Base-by-base conservation (phyloP, 164 flowering plant genomes). In the Santalum album region DNA sequence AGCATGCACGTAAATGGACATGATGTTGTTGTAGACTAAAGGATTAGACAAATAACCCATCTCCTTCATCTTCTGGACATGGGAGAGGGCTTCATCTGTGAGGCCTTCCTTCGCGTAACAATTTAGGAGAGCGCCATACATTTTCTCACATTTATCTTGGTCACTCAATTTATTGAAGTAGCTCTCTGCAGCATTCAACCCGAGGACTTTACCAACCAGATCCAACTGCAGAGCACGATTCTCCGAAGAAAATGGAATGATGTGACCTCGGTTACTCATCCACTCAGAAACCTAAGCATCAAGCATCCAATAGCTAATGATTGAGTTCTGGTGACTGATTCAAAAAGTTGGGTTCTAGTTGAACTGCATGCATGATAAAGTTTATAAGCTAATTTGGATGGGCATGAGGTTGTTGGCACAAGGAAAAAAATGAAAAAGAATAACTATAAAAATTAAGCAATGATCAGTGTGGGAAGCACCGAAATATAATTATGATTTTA, bases 91-190 rank as follows among this genome's bases (percentile, higher is more conserved):
- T 59, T 75, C 64, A 12, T 69, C 77, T 11, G 69, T 35, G 12
- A 64, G 63, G 52, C 80, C 72, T 56, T 66, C 72, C 49, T 71
- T 45, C n/a, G 57, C 69, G 62, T 73, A 78, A 63, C 80, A 75
- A 21, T 64, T 64, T 15, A 77, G 57, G 40, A 78, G 71, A 49
- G 83, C 78, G 17, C 80, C 78, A 63, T 75, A 73, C 10, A 43
- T 53, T 48, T 71, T 68, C 12, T 57, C 63, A 29, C 22, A 25
- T 55, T 69, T 71, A 18, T 70, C 65, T 44, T 47, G 17, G 9
- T 67, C 70, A n/a, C 15, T 38, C 25, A 69, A 18, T 36, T 54
- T 66, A 32, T 38, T 36, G 38, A 78, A 75, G 73, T 58, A 78
- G 38, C 42, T 69, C 64, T 75, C 80, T 24, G 79, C 83, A 25